Base-by-base conservation (phyloP, 768 basidiomycete species). In the Phaeolepiota aurea region DNA sequence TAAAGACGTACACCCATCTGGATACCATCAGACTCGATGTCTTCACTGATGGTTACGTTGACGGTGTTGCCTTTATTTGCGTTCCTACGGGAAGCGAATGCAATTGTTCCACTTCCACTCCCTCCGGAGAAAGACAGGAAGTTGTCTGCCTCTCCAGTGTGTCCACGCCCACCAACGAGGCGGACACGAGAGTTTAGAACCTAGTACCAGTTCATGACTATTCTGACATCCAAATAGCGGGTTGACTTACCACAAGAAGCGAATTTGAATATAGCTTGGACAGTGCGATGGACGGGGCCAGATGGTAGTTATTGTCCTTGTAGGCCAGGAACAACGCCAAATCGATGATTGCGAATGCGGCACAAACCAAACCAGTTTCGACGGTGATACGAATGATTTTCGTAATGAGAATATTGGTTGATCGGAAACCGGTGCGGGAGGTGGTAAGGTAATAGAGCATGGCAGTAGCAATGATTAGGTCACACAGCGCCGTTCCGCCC, bases 181-280 rank as follows among this genome's bases (percentile, higher is more conserved):
- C 39, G 39, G 10, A 40, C 31, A 3, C 39, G 22, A 13, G 39
- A 23, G 23, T 40, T 40, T 7, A 40, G 23, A 13, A 40, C 23
- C 39, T 40, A 30, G 12, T 5, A 35, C 16, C 7, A 35, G 33
- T 14, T n/a, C 9, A 35, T 14, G 15, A n/a, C 7, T 35, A 9
- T 7, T 9, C 16, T n/a, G 33, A 35, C 9, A 14, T 35, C 7
- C 18, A 7, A 15, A 7, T 5, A 15, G 33, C 7, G 33, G 16
- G 33, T 9, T 7, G 18, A 7, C 33, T 14, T 35, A 35, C 33
- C 7, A 35, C 33, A 16, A 35, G 33, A 16, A 54, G 37, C 38
- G 51, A 52, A 32, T 56, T 56, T 14, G 48, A 45, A 37, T 56
- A 56, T 16, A 56, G 35, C 39, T 56, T 56, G 1, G 54, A 52